Percentiles rank a stretch among this genome's conserved stretches.
These are phyloP conservation scores for Sphaerostilbella broomeana DNA, from an alignment of 2,329 filamentous ascomycete species.

Conservation along the genomic window DNA sequence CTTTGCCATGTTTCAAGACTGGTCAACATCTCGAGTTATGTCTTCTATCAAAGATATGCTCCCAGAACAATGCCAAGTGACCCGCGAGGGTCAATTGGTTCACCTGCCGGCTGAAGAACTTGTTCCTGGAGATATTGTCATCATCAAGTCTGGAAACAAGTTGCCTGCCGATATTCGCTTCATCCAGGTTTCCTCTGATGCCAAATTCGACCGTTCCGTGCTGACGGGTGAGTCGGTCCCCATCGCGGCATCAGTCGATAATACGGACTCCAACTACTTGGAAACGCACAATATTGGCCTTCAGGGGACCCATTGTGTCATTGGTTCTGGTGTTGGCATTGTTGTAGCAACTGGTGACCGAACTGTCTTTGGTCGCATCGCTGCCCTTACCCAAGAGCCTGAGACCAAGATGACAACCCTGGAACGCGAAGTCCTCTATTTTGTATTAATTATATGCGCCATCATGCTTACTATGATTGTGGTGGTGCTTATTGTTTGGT, in stretches of 20 bases:
- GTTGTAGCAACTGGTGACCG: constrained; percentile 66
- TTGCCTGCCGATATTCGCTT: constrained; percentile 68
- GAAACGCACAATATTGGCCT: constrained; percentile 71
- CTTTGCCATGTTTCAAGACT: constrained; percentile 68
- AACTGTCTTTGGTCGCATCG: constrained; percentile 71
- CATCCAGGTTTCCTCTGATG: constrained; percentile 60
- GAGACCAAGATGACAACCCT: constrained; percentile 62
- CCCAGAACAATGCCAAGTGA: constrained; percentile 62
- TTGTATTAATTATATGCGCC: constrained; percentile 62
- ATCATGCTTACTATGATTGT: constrained; percentile 62
- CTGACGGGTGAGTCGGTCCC: constrained; percentile 63
- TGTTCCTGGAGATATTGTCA: constrained; percentile 65
- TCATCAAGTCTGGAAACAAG: constrained; percentile 65
- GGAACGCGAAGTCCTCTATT: constrained; percentile 66
- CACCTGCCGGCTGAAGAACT: constrained; percentile 51
- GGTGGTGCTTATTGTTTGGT: constrained; percentile 61
- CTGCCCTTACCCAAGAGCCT: constrained; percentile 62
- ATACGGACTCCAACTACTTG: constrained; percentile 65
- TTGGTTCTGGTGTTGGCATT: constrained; percentile 58
- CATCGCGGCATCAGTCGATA: constrained; percentile 56
- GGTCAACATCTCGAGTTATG: constrained; percentile 72
- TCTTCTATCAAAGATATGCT: constrained; percentile 73
- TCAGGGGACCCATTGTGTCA: constrained; percentile 72
- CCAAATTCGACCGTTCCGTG: constrained; percentile 66
- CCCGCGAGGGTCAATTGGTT: constrained; percentile 50